Evolutionary conservation across 805 yeast genomes (phyloP).

Genomic region (Spathaspora arborariae): DNA sequence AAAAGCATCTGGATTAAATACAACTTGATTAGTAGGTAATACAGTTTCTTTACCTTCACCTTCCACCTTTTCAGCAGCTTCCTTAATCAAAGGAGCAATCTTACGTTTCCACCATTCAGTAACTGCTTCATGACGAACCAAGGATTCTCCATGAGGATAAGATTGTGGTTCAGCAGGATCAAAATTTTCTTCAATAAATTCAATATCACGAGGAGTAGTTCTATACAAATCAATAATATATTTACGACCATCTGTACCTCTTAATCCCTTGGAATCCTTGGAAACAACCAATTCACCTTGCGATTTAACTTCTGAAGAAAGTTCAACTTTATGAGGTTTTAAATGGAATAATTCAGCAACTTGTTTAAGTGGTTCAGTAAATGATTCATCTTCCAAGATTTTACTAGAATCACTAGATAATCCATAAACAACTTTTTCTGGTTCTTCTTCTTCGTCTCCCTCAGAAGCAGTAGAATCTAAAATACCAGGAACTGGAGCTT

Average conservation of each 20-base stretch:
- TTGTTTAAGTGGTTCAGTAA: constrained; percentile 51
- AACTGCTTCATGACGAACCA: constrained; percentile 82
- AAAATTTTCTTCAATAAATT: constrained; percentile 61
- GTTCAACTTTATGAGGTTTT: constrained; percentile 60
- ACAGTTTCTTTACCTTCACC: constrained; percentile 40
- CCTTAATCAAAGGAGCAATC: constrained; percentile 49
- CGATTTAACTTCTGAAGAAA: constrained; percentile 38
- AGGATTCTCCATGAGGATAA: constrained; percentile 80
- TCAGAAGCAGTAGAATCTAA: constrained; percentile 41
- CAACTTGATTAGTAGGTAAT: constrained; percentile 49
- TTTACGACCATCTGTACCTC: constrained; percentile 79
- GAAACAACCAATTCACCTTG: constrained; percentile 58
- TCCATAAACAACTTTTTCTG: constrained; percentile 69
- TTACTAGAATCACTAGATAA: constrained; percentile 55
- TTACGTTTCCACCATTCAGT: constrained; percentile 84
- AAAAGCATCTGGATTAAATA: constrained; percentile 80
- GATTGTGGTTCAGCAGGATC: constrained; percentile 27
- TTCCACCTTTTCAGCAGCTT: constrained; percentile 47
- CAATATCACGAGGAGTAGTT: constrained; percentile 79
- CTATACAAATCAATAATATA: constrained; percentile 83
- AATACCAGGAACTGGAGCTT: constrained; percentile 94
- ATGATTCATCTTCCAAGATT: constrained; percentile 48
- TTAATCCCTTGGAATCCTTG: constrained; percentile 77
- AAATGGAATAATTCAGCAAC: constrained; percentile 76
- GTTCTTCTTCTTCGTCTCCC: constrained; percentile 36